These are phyloP conservation scores for Malassezia sp. DNA, from an alignment of 1,284 basidiomycete species.

Conservation along the genomic window DNA sequence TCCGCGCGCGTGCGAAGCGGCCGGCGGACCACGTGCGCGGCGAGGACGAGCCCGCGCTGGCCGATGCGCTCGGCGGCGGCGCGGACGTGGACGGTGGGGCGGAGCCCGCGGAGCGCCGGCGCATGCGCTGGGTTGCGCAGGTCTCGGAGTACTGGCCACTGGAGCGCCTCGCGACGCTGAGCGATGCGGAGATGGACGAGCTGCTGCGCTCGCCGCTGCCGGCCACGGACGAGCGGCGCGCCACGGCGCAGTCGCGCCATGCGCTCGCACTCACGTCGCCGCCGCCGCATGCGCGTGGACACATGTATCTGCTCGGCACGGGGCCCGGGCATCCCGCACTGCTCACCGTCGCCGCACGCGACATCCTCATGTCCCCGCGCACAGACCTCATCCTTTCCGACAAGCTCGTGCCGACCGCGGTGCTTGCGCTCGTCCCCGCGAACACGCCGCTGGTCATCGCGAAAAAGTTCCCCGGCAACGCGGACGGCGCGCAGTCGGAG, in stretches of 20 bases:
- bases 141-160: constrained; percentile 71
- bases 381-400: constrained; percentile 83
- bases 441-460: constrained; percentile 62
- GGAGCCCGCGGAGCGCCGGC: constrained; percentile 8
- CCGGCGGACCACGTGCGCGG: not conserved
- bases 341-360: constrained; percentile 74
- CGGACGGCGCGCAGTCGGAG: constrained; percentile 83
- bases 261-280: too few relatives aligned
- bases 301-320: constrained; percentile 67
- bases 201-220: constrained; percentile 22
- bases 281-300: too few relatives aligned
- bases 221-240: constrained; percentile 1
- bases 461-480: constrained; percentile 92
- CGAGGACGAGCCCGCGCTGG: constrained; percentile 5
- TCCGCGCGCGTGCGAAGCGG: constrained; percentile 59
- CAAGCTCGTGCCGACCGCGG: constrained; percentile 86
- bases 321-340: constrained; percentile 88
- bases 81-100: not conserved
- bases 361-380: constrained; percentile 58
- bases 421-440: constrained; percentile 71
- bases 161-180: constrained; percentile 61
- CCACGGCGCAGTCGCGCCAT: constrained; percentile 6
- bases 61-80: constrained; percentile 2
- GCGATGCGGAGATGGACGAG: constrained; percentile 58
- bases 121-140: constrained; percentile 49